These are phyloP conservation scores for Entomortierella beljakovae DNA, from an alignment of 192 early-diverging fungal species.

Conservation along the genomic window DNA sequence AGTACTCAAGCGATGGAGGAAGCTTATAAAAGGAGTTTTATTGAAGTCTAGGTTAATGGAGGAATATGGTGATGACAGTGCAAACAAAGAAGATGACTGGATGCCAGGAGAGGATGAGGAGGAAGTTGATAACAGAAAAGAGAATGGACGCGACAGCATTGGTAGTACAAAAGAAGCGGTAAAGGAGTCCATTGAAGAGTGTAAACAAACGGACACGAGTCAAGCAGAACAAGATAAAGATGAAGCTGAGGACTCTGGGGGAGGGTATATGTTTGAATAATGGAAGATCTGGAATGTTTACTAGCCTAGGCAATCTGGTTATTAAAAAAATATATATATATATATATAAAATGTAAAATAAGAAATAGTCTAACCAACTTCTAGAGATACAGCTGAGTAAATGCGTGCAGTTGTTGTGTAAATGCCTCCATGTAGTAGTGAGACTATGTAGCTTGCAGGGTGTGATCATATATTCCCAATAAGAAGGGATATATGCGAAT, in stretches of 20 bases:
- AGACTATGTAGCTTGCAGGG: too few species aligned
- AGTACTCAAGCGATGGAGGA: conserved; percentile 64
- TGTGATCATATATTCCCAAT: too few species aligned
- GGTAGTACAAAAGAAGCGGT: not conserved
- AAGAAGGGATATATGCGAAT: too few species aligned
- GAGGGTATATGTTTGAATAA: conserved; percentile 29
- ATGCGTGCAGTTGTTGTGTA: too few species aligned
- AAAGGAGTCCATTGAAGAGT: not conserved
- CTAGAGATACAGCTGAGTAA: too few species aligned
- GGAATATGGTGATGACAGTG: conserved; percentile 62
- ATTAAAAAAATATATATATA: not conserved
- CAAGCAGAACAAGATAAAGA: conserved; percentile 1
- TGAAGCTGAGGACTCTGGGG: conserved; percentile 21
- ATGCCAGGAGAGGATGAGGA: conserved; percentile 23
- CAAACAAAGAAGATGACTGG: conserved; percentile 18
- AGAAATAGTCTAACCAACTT: too few species aligned
- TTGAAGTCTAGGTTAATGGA: conserved; percentile 64
- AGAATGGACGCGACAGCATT: not conserved
- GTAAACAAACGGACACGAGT: not conserved
- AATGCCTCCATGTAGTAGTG: not conserved
- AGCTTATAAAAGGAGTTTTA: conserved; percentile 61
- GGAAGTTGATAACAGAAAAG: conserved; percentile 2
- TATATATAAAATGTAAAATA: too few species aligned
- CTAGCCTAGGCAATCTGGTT: too few species aligned
- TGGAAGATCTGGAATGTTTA: not conserved